A percentile compares a stretch with the other conserved stretches of the same genome.
These are phyloP conservation scores for Exophiala xenobiotica DNA, from an alignment of 2,329 filamentous ascomycete species.

Conservation along the genomic window DNA sequence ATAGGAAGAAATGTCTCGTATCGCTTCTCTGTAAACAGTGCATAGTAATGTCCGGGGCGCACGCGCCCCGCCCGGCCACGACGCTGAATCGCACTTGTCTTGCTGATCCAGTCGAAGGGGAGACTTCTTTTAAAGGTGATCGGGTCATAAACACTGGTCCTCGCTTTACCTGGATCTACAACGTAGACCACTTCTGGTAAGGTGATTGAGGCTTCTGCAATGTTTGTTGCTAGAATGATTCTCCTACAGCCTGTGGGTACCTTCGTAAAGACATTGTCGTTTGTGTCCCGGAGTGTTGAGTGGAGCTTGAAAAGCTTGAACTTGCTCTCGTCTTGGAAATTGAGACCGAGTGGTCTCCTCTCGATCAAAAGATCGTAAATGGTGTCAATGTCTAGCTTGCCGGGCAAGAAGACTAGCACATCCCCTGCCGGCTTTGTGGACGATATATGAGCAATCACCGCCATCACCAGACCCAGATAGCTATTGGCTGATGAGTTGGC, in stretches of 20 bases:
- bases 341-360: conserved; percentile 35
- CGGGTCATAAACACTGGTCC: conserved; percentile 19
- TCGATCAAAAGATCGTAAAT: conserved; percentile 48
- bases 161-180: conserved; percentile 83
- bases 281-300: conserved; percentile 46
- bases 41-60: conserved; percentile 90
- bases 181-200: conserved; percentile 97
- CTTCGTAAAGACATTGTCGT: conserved; percentile 44
- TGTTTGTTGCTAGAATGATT: conserved; percentile 94
- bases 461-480: conserved; percentile 41
- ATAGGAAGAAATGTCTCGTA: conserved; percentile 76
- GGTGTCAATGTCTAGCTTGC: conserved; percentile 85
- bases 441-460: conserved; percentile 48
- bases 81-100: conserved; percentile 94
- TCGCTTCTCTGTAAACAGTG: conserved; percentile 85
- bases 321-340: conserved; percentile 42
- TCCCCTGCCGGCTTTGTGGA: conserved; percentile 57
- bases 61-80: conserved; percentile 92
- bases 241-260: conserved; percentile 67
- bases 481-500: background rate
- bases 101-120: conserved; percentile 34
- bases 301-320: conserved; percentile 51
- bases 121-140: conserved; percentile 10
- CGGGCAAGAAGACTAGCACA: conserved; percentile 87
- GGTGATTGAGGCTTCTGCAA: conserved; percentile 96